phyloP scores from a whole-genome alignment of 805 yeast genomes.

The Metschnikowia santaceciliae region DNA sequence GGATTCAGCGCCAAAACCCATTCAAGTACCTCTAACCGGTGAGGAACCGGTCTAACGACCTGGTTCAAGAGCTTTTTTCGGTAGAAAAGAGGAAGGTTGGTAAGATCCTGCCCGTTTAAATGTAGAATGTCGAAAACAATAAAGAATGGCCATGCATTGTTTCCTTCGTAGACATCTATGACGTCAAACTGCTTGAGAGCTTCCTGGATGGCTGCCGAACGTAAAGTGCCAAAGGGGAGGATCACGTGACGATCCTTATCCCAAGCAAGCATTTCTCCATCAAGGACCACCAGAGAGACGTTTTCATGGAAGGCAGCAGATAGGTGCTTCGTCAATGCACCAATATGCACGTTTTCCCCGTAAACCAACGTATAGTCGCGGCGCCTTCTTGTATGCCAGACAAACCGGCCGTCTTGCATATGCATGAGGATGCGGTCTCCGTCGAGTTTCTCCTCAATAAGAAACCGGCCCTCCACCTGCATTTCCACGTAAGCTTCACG shows the following conservation, averaged over 20 bases:
- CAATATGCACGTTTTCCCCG: conserved; percentile 49
- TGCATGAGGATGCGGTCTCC: conserved; percentile 89
- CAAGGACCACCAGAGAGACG: conserved; percentile 49
- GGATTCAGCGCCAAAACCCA: conserved; percentile 39
- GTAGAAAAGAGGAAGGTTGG: conserved; percentile 47
- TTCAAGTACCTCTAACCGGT: conserved; percentile 48
- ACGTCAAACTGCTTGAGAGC: conserved; percentile 35
- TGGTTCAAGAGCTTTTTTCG: conserved; percentile 51
- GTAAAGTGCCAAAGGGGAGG: conserved; percentile 78
- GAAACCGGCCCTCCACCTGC: conserved; percentile 37
- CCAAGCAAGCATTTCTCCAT: conserved; percentile 93
- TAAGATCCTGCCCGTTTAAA: conserved; percentile 63
- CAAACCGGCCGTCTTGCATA: conserved; percentile 37
- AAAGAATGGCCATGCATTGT: conserved; percentile 47
- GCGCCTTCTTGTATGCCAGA: conserved; percentile 61
- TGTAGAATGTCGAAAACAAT: conserved; percentile 71
- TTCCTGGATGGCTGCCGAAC: conserved; percentile 61
- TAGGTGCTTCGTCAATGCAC: conserved; percentile 54
- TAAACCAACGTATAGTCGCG: conserved; percentile 70
- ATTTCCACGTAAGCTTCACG: conserved; percentile 15
- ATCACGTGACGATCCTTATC: conserved; percentile 55
- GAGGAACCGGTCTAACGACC: conserved; percentile 43
- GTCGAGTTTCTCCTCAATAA: conserved; percentile 87
- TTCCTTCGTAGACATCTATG: conserved; percentile 21
- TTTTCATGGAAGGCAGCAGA: conserved; percentile 35